Conservation (phyloP, 139 green algal species). For the Coelastrella sp. region DNA sequence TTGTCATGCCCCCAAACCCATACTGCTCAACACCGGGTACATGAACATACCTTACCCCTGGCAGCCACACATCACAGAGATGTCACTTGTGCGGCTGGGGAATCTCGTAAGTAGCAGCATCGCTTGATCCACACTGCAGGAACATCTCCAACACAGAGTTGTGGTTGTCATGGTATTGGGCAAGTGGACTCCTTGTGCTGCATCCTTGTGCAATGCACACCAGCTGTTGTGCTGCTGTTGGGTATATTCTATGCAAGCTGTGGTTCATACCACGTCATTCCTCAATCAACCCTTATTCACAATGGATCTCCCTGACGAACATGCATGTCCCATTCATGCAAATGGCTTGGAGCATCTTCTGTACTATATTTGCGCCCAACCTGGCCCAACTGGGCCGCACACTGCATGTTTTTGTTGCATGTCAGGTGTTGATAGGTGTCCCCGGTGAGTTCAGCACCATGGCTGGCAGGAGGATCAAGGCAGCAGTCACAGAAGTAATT, state of each 20-base stretch:
- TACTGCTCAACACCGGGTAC: slow-evolving; percentile 88
- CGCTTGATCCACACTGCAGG: slow-evolving; percentile 77
- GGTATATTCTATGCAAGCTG: no score
- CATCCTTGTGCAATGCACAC: background rate
- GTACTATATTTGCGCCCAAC: no score
- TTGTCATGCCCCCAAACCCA: slow-evolving; percentile 91
- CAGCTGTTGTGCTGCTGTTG: slow-evolving; percentile 54
- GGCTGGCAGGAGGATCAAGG: slow-evolving; percentile 77
- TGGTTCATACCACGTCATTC: no score
- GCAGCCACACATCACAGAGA: slow-evolving; percentile 55
- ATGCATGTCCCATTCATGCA: no score
- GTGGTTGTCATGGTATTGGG: background rate
- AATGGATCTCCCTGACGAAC: no score
- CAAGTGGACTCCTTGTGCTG: no score
- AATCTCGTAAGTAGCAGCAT: slow-evolving; percentile 74
- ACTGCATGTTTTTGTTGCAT: background rate
- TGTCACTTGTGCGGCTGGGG: slow-evolving; percentile 51
- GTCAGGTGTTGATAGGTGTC: slow-evolving; percentile 69
- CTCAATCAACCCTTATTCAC: no score
- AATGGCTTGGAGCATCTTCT: no score
- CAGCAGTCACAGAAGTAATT: slow-evolving; percentile 65
- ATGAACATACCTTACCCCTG: slow-evolving; percentile 83
- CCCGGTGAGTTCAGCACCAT: slow-evolving; percentile 91
- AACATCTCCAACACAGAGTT: background rate
- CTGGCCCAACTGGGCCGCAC: no score